Percentiles rank a stretch among this genome's conserved stretches.
These are phyloP conservation scores for Sophora flavescens DNA, from an alignment of 306 rosid genomes.

Conservation along the genomic window DNA sequence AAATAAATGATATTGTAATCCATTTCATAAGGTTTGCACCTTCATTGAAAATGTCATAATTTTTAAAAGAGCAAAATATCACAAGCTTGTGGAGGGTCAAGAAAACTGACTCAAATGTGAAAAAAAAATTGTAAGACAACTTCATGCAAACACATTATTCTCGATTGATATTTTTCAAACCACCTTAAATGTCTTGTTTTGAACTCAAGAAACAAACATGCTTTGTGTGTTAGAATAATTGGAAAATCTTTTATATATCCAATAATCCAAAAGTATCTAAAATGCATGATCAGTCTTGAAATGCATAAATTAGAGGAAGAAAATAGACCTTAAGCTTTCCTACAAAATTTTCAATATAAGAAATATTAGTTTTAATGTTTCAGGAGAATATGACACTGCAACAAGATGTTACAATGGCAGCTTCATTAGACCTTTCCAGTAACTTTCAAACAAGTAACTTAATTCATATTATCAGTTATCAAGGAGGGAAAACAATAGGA, in stretches of 20 bases:
- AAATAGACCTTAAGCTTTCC: conserved; percentile 10
- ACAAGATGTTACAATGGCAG: conserved; percentile 22
- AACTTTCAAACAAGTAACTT: conserved; percentile 29
- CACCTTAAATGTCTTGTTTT: conserved; percentile 11
- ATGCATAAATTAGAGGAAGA: neutral
- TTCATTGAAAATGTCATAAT: neutral
- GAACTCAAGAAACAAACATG: conserved; percentile 27
- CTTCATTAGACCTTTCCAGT: conserved; percentile 20
- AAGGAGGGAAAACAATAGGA: conserved; percentile 24
- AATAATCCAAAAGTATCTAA: neutral
- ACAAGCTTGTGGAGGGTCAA: conserved; percentile 12
- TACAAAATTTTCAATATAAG: neutral
- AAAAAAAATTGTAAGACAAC: conserved; percentile 13
- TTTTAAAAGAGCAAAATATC: neutral
- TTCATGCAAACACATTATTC: conserved; percentile 15
- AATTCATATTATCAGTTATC: conserved; percentile 17
- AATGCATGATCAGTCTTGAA: neutral
- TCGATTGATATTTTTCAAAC: conserved; percentile 3
- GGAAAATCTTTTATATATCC: neutral
- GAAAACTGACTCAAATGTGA: conserved; percentile 17
- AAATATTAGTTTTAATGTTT: conserved; percentile 16
- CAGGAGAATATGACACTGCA: conserved; percentile 1
- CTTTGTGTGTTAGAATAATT: conserved; percentile 5
- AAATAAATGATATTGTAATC: neutral
- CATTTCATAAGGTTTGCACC: conserved; percentile 29